Percentiles rank a stretch among this genome's conserved stretches.
These are phyloP conservation scores for Podila horticola DNA, from an alignment of 192 early-diverging fungal species.

Conservation along the genomic window DNA sequence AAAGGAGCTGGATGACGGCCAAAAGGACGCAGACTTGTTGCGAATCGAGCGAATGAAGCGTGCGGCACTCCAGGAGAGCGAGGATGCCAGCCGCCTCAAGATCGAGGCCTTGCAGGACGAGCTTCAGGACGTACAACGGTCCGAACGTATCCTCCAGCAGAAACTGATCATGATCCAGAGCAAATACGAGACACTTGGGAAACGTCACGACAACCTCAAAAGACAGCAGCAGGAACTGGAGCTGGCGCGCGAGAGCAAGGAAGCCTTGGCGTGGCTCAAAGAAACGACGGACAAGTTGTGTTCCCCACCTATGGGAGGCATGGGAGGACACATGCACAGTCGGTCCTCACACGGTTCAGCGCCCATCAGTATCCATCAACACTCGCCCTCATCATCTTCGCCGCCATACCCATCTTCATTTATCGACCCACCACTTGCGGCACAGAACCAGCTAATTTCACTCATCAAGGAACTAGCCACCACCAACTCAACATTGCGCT, in stretches of 20 bases:
- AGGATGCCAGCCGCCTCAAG: slow-evolving; percentile 28
- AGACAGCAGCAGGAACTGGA: slow-evolving; percentile 44
- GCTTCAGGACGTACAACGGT: slow-evolving; percentile 30
- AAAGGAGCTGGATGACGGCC: slow-evolving; percentile 25
- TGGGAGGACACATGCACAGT: slow-evolving; percentile 18
- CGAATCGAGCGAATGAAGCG: slow-evolving; percentile 36
- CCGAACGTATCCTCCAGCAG: slow-evolving; percentile 34
- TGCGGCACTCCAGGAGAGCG: slow-evolving; percentile 33
- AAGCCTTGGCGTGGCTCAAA: slow-evolving; percentile 50
- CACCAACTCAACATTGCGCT: slow-evolving; percentile 61
- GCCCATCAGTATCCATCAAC: slow-evolving; percentile 19
- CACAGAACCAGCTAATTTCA: slow-evolving; percentile 58
- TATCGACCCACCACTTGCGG: slow-evolving; percentile 52
- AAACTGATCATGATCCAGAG: slow-evolving; percentile 17
- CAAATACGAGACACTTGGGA: slow-evolving; percentile 38
- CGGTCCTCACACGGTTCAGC: slow-evolving; percentile 20
- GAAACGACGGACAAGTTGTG: slow-evolving; percentile 42
- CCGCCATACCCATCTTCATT: slow-evolving; percentile 46
- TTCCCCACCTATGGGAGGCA: slow-evolving; percentile 33
- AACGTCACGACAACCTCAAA: slow-evolving; percentile 46
- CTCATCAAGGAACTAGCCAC: slow-evolving; percentile 66
- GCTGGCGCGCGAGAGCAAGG: slow-evolving; percentile 43
- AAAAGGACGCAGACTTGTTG: slow-evolving; percentile 33
- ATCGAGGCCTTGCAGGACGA: slow-evolving; percentile 42
- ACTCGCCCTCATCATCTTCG: slow-evolving; percentile 32